Evolutionary conservation across 352 stramenopile genomes (phyloP).

Genomic region (Phytophthora pistaciae): DNA sequence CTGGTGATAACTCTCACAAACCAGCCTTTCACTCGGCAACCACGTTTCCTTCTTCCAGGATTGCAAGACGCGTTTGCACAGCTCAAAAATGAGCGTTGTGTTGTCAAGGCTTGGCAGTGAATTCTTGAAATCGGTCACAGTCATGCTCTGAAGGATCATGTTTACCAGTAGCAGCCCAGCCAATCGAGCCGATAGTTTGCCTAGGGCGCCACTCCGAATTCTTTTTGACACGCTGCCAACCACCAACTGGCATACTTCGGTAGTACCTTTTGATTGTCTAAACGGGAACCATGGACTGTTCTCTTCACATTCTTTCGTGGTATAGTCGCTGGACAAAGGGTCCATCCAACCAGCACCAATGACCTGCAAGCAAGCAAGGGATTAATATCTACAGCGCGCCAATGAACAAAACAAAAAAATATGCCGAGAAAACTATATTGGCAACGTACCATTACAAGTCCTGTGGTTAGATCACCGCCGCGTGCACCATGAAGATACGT

Average conservation of each 20-base stretch:
- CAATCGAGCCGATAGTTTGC: not conserved
- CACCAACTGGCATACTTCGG: constrained; percentile 33
- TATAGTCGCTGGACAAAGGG: not conserved
- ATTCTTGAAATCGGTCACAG: not conserved
- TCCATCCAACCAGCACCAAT: constrained; percentile 19
- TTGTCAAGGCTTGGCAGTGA: not conserved
- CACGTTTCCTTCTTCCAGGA: not conserved
- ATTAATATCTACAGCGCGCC: not conserved
- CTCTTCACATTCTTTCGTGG: constrained; percentile 11
- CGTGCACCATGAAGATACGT: constrained; percentile 25
- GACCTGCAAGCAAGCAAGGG: constrained; percentile 11
- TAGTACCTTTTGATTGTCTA: constrained; percentile 27
- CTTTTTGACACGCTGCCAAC: constrained; percentile 23
- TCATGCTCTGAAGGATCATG: constrained; percentile 23
- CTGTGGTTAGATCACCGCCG: constrained; percentile 8
- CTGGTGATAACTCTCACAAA: not conserved
- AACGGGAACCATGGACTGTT: constrained; percentile 57
- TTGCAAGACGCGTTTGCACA: constrained; percentile 22
- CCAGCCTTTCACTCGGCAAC: not conserved
- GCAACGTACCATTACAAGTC: constrained; percentile 22
- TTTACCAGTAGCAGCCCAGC: constrained; percentile 18
- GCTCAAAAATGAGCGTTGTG: constrained; percentile 11
- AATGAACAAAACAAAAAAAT: not conserved
- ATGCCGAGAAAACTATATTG: not conserved
- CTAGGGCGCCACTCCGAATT: constrained; percentile 1